A percentile compares a stretch with the other conserved stretches of the same genome.
Evolutionary conservation across 2,329 filamentous ascomycete genomes (phyloP).

Genomic region (Lachnellula cervina): DNA sequence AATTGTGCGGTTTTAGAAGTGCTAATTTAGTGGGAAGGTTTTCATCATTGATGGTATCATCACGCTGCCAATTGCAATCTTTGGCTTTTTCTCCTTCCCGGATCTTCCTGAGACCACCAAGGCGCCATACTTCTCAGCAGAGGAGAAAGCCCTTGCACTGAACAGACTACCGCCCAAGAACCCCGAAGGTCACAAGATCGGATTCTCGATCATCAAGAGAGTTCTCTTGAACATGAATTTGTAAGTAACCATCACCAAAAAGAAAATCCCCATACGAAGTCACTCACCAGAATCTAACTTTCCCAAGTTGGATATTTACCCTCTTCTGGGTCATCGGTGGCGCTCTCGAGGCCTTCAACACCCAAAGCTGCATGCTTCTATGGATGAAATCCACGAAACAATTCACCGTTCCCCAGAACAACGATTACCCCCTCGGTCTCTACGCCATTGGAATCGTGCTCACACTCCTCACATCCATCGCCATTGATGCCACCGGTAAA

Average conservation of each 20-base stretch:
- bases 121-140: slow-evolving; percentile 32
- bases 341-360: not conserved
- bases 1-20: not conserved
- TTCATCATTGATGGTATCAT: slow-evolving; percentile 40
- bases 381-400: not conserved
- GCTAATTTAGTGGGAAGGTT: slow-evolving; percentile 35
- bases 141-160: not conserved
- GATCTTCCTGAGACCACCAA: slow-evolving; percentile 35
- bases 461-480: not conserved
- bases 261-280: too few species aligned
- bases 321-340: not conserved
- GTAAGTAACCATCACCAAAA: too few species aligned
- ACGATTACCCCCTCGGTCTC: not conserved
- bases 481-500: not conserved
- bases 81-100: slow-evolving; percentile 24
- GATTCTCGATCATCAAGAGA: too few species aligned
- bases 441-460: not conserved
- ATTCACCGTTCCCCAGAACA: not conserved
- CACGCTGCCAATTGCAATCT: slow-evolving; percentile 24
- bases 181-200: not conserved
- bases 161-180: not conserved
- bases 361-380: not conserved
- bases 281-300: too few species aligned
- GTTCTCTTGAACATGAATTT: too few species aligned
- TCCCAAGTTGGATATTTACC: too few species aligned